phyloP scores from a whole-genome alignment of 768 basidiomycete species.

The Tulasnella sp. region DNA sequence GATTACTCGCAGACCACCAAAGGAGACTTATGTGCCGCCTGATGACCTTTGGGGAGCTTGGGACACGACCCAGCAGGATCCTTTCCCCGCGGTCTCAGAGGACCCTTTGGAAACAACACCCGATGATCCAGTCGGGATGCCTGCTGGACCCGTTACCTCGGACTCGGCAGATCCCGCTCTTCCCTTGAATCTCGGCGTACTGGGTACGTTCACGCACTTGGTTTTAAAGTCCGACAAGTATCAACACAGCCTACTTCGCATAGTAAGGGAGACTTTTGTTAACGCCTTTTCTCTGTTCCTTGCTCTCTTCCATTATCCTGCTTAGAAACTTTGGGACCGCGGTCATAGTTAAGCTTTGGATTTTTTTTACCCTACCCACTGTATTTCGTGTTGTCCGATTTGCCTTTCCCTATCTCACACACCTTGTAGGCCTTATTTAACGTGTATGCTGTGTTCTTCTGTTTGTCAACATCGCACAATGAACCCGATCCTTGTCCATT shows the following conservation, averaged over 20 bases:
- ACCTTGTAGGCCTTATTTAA: conserved; percentile 1
- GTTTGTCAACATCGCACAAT: not conserved
- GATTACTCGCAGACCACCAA: conserved; percentile 6
- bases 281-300: not conserved
- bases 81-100: conserved; percentile 15
- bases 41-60: conserved; percentile 22
- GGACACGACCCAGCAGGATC: conserved; percentile 6
- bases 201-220: not conserved
- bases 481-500: not conserved
- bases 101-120: not conserved
- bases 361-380: not conserved
- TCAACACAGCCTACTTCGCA: not conserved
- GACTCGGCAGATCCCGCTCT: conserved; percentile 1
- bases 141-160: not conserved
- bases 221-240: conserved; percentile 3
- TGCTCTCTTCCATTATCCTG: not conserved
- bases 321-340: not conserved
- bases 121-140: not conserved
- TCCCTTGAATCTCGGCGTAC: not conserved
- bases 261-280: not conserved
- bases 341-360: not conserved
- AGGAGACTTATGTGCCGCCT: conserved; percentile 17
- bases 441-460: not conserved
- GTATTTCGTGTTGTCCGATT: not conserved
- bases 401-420: not conserved